These are phyloP conservation scores for Cryptococcus sp. DNA, from an alignment of 1,284 basidiomycete species.

Conservation along the genomic window DNA sequence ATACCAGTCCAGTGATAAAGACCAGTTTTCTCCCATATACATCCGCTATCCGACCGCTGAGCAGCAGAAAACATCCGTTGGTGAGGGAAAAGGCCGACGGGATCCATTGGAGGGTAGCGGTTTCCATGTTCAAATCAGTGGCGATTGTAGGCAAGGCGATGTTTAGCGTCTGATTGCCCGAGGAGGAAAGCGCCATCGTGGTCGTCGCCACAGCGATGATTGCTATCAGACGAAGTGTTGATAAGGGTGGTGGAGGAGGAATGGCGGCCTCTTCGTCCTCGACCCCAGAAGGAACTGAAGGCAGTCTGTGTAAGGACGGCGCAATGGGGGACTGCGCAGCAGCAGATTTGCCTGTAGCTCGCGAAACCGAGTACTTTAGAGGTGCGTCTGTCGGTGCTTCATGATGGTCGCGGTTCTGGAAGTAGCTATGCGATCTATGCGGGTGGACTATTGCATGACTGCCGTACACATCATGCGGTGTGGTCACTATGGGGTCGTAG, in stretches of 20 bases:
- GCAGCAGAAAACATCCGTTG: constrained; percentile 72
- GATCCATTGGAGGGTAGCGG: constrained; percentile 41
- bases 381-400: too few relatives aligned
- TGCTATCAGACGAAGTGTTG: constrained; percentile 20
- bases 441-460: neutral
- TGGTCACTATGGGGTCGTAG: constrained; percentile 9
- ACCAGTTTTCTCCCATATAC: constrained; percentile 67
- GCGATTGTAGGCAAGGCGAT: constrained; percentile 69
- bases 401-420: too few relatives aligned
- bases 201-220: constrained; percentile 34
- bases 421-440: neutral
- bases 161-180: constrained; percentile 52
- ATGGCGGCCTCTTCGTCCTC: constrained; percentile 4
- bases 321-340: neutral
- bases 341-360: constrained; percentile 4
- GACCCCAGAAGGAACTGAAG: too few relatives aligned
- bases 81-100: constrained; percentile 55
- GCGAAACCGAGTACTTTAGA: neutral
- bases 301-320: neutral
- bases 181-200: constrained; percentile 31
- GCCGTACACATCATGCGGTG: constrained; percentile 3
- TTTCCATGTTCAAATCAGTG: constrained; percentile 51
- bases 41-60: constrained; percentile 71
- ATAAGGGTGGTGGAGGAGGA: constrained; percentile 17
- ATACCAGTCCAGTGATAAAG: constrained; percentile 61